Conservation (phyloP, 345 rosid species). For the Salix suchowensis region DNA sequence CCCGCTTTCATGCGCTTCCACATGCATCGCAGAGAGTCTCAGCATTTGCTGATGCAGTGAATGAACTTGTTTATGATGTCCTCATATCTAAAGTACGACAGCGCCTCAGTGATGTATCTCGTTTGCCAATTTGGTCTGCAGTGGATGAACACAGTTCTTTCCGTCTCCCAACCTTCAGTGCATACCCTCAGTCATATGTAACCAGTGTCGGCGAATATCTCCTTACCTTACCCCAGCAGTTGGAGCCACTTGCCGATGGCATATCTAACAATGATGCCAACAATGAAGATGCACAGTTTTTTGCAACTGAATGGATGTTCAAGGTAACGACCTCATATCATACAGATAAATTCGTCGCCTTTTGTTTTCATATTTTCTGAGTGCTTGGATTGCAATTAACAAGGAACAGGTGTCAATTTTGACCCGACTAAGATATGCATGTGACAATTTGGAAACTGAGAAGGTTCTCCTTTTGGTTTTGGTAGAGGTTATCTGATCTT, state of each 20-base stretch:
- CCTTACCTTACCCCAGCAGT: conserved; percentile 94
- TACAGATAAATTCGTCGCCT: accelerated
- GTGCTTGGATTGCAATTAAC: too few species aligned
- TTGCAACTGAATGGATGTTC: conserved; percentile 99
- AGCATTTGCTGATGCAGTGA: conserved; percentile 76
- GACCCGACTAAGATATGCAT: too few species aligned
- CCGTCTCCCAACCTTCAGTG: conserved; percentile 86
- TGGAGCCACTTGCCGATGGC: conserved; percentile 98
- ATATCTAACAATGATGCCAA: conserved; percentile 65
- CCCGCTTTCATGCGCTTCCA: conserved; percentile 94
- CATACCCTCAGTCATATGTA: conserved; percentile 87
- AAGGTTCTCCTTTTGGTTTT: too few species aligned
- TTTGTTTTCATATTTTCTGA: too few species aligned
- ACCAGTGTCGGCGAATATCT: conserved; percentile 94
- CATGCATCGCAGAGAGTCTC: conserved; percentile 87
- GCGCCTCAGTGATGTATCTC: conserved; percentile 75
- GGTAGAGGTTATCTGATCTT: too few species aligned
- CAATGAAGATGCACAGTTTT: conserved; percentile 87
- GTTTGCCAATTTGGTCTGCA: conserved; percentile 82
- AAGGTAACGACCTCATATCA: conserved; percentile 46
- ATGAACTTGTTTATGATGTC: conserved; percentile 88
- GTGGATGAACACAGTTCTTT: conserved; percentile 78
- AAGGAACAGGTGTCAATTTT: too few species aligned
- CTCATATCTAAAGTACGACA: conserved; percentile 95
- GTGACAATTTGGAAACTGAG: too few species aligned